Percentiles rank a stretch among this genome's conserved stretches.
These are phyloP conservation scores for Colletotrichum lini DNA, from an alignment of 2,329 filamentous ascomycete species.

Conservation along the genomic window DNA sequence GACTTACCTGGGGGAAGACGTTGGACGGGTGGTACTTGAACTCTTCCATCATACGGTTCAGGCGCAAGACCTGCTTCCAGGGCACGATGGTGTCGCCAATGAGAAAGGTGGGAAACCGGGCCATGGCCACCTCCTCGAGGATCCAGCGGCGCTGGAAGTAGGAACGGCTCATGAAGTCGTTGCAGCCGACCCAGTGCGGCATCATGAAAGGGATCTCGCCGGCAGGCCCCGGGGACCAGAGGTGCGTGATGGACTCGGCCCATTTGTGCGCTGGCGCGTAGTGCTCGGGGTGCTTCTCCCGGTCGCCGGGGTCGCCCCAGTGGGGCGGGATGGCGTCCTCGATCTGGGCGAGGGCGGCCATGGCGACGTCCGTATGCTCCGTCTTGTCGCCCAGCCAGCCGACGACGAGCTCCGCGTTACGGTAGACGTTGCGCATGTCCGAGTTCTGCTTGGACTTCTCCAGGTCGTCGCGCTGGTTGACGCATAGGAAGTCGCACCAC, in stretches of 20 bases:
- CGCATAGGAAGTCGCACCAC: constrained; percentile 52
- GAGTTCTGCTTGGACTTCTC: constrained; percentile 49
- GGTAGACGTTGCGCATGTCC: constrained; percentile 50
- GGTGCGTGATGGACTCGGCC: constrained; percentile 47
- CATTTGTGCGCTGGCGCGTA: constrained; percentile 52
- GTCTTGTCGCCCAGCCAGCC: constrained; percentile 52
- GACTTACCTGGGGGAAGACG: constrained; percentile 48
- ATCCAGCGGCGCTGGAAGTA: constrained; percentile 56
- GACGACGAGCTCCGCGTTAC: constrained; percentile 51
- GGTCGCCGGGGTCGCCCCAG: constrained; percentile 54
- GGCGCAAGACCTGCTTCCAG: constrained; percentile 53
- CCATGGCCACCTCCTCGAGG: constrained; percentile 53
- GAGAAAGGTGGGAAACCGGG: constrained; percentile 48
- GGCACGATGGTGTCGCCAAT: constrained; percentile 54
- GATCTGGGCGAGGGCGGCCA: constrained; percentile 47
- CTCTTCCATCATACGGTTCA: constrained; percentile 54
- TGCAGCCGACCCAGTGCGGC: constrained; percentile 45
- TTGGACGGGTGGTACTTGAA: constrained; percentile 51
- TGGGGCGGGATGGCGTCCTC: constrained; percentile 50
- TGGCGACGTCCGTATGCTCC: constrained; percentile 47
- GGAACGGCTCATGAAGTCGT: constrained; percentile 50
- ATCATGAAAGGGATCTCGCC: constrained; percentile 44
- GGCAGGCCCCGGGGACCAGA: constrained; percentile 46
- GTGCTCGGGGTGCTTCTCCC: constrained; percentile 51
- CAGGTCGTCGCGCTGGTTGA: constrained; percentile 47